Conservation (phyloP, 148 eudicot species). For the Limonium bicolor region DNA sequence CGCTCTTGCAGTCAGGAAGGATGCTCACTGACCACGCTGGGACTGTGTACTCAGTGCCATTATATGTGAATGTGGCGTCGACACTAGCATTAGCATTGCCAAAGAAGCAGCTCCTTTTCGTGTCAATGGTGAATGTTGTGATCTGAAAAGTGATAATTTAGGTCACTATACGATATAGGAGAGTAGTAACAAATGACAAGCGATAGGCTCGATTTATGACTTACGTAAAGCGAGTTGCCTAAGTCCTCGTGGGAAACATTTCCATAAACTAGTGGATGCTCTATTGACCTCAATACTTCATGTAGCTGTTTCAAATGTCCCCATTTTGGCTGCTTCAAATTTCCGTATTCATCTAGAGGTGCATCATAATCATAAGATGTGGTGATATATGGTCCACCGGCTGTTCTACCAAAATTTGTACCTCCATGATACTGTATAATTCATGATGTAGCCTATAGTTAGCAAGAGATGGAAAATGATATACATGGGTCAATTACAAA, state of each 20-base stretch:
- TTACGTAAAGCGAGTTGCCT: too few relatives aligned
- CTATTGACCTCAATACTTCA: conserved; percentile 5
- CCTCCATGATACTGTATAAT: conserved; percentile 40
- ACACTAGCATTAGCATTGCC: neutral
- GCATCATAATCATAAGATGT: conserved; percentile 39
- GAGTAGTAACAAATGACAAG: too few relatives aligned
- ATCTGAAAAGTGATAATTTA: too few relatives aligned
- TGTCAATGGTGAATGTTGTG: conserved; percentile 9
- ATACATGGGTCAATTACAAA: neutral
- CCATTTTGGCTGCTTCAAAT: conserved; percentile 20
- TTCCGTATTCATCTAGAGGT: conserved; percentile 21
- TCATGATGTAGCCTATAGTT: too few relatives aligned
- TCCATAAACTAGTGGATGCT: conserved; percentile 13
- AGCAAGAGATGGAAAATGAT: too few relatives aligned
- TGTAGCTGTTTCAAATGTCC: conserved; percentile 26
- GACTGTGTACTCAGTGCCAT: conserved; percentile 23
- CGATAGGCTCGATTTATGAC: too few relatives aligned
- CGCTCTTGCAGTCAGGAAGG: conserved; percentile 43
- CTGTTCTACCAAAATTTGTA: conserved; percentile 29
- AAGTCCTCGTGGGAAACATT: too few relatives aligned
- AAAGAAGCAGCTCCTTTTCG: conserved; percentile 10
- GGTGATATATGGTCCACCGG: conserved; percentile 33
- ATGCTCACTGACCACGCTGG: conserved; percentile 80
- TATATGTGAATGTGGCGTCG: conserved; percentile 33
- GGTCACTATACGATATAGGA: too few relatives aligned